A percentile compares a stretch with the other conserved stretches of the same genome.
Evolutionary conservation across 768 basidiomycete genomes (phyloP).

Genomic region (Xerocomellus dryophilus): DNA sequence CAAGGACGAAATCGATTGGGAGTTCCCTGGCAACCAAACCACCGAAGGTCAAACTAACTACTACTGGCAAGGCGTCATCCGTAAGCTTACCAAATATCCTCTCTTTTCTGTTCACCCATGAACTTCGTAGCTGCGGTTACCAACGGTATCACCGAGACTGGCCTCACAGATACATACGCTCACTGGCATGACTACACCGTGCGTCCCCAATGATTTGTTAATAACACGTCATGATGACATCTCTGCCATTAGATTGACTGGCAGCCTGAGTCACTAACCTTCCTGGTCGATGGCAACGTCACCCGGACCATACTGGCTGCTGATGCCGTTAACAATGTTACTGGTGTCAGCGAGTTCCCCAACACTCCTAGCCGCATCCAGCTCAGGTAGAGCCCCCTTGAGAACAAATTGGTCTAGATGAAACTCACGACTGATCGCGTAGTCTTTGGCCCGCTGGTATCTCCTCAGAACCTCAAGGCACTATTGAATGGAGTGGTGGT

Average conservation of each 20-base stretch:
- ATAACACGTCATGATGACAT: neutral
- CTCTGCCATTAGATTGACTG: slow-evolving; percentile 63
- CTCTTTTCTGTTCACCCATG: neutral
- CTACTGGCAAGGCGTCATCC: slow-evolving; percentile 73
- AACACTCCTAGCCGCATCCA: slow-evolving; percentile 79
- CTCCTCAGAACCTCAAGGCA: slow-evolving; percentile 55
- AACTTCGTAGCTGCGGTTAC: slow-evolving; percentile 40
- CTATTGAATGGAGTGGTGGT: slow-evolving; percentile 76
- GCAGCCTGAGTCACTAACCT: slow-evolving; percentile 65
- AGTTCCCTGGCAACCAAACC: slow-evolving; percentile 65
- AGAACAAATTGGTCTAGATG: neutral
- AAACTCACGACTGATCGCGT: slow-evolving; percentile 2
- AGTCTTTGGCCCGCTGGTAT: slow-evolving; percentile 85
- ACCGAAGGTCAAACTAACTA: slow-evolving; percentile 74
- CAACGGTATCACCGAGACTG: slow-evolving; percentile 47
- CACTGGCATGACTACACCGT: slow-evolving; percentile 80
- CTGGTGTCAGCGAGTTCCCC: slow-evolving; percentile 66
- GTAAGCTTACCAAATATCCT: slow-evolving; percentile 37
- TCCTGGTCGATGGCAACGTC: slow-evolving; percentile 64
- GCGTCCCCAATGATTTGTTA: slow-evolving; percentile 22
- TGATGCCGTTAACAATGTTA: slow-evolving; percentile 48
- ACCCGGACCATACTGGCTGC: slow-evolving; percentile 66
- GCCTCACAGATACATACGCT: slow-evolving; percentile 57
- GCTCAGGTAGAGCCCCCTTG: slow-evolving; percentile 52
- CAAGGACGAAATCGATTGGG: slow-evolving; percentile 88